Base-by-base conservation (phyloP, 1,284 basidiomycete genomes). In the Somion occarium region DNA sequence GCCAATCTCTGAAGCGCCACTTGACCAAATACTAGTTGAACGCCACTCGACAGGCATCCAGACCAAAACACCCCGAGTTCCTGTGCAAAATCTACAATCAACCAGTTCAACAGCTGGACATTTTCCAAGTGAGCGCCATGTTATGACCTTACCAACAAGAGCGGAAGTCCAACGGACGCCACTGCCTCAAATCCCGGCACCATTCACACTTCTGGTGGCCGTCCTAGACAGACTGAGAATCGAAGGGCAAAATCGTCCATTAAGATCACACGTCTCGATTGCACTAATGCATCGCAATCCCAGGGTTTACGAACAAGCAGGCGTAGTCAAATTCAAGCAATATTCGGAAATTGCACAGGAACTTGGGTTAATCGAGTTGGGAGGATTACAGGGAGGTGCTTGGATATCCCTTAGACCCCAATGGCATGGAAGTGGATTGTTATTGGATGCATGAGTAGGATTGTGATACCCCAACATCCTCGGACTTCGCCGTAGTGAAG, bases 281-380 rank as follows among this genome's bases (percentile, higher is more conserved):
- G 30, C 30, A 34, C 30, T 34, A 15, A 15, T 34, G 15, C 30
- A 34, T 7, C 30, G 7, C 30, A 15, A 34, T 34, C 30, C 30
- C 30, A 15, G 15, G 30, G 30, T 34, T 7, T 34, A 34, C 15
- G 7, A 34, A 7, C 7, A 34, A 61, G 53, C 66, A 66, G 12
- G 75, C 0, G 75, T 75, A 12, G 71, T 72, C 26, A 54, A 61
- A 1, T 82, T 82, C 58, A 70, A 65, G 44, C 64, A 75, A 24
- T 83, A 79, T 54, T 58, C 66, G 7, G 60, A 61, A 12, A 53
- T 76, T 23, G 82, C 82, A 12, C 69, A 74, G 56, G 59, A 71
- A 46, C 63, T 60, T 5, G 74, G 73, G 2, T 59, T 84, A 13
- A 61, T 84, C 23, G 64, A 67, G n/a, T 64, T 79, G 3, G 79